These are phyloP conservation scores for Colletotrichum higginsianum DNA, from an alignment of 2,329 filamentous ascomycete species.

Conservation along the genomic window DNA sequence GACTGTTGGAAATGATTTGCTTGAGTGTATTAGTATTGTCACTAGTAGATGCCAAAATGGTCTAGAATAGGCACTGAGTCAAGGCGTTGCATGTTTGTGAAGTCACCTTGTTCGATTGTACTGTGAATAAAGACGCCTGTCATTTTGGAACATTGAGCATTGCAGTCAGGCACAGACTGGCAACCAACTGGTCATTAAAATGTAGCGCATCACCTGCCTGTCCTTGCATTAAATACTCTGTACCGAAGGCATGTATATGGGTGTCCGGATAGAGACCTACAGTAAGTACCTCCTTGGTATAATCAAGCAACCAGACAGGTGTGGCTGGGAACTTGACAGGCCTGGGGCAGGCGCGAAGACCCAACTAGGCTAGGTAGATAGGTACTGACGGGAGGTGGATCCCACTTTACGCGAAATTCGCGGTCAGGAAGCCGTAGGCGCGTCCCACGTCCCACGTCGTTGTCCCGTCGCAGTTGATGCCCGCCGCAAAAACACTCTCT, in stretches of 20 bases:
- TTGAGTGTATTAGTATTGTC: no score
- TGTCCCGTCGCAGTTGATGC: conserved; percentile 42
- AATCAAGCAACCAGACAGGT: background rate
- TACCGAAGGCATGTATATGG: background rate
- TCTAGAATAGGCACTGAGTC: background rate
- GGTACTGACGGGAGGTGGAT: background rate
- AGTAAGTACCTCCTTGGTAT: no score
- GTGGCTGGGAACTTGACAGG: conserved; percentile 13
- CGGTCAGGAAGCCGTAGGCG: conserved; percentile 40
- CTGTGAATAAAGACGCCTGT: no score
- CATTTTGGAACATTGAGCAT: background rate
- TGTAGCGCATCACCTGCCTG: background rate
- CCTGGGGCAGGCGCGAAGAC: background rate
- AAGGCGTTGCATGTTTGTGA: background rate
- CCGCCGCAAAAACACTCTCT: conserved; percentile 24
- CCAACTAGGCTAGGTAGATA: conserved; percentile 4
- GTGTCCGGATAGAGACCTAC: background rate
- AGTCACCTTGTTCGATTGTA: background rate
- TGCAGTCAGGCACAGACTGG: background rate
- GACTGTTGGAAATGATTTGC: background rate
- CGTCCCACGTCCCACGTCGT: conserved; percentile 39
- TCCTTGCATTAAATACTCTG: background rate
- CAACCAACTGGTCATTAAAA: no score
- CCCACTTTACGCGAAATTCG: conserved; percentile 45
- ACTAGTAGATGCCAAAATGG: no score